phyloP scores from a whole-genome alignment of 805 yeast genomes.

The Candida ortonii region DNA sequence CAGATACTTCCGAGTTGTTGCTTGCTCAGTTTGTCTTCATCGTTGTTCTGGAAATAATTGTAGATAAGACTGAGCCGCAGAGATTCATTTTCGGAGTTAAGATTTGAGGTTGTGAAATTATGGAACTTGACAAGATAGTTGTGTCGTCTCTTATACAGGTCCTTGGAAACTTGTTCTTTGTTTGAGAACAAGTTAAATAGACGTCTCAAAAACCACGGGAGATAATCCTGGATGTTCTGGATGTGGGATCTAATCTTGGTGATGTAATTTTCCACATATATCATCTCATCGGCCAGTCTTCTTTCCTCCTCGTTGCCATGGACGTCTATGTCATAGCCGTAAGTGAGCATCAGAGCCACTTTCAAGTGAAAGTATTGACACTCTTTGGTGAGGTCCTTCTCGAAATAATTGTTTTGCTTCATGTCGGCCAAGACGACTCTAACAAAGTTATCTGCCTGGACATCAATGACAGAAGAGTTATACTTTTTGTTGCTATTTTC shows the following conservation, averaged over 20 bases:
- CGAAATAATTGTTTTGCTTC: slow-evolving; percentile 26
- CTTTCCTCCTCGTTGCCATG: slow-evolving; percentile 36
- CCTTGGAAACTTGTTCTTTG: slow-evolving; percentile 19
- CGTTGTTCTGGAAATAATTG: slow-evolving; percentile 21
- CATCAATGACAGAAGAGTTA: slow-evolving; percentile 36
- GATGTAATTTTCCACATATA: slow-evolving; percentile 54
- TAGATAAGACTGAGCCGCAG: slow-evolving; percentile 26
- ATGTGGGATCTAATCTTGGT: slow-evolving; percentile 56
- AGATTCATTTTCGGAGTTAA: slow-evolving; percentile 7
- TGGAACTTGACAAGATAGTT: slow-evolving; percentile 43
- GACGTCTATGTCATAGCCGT: slow-evolving; percentile 49
- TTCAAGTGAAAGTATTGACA: slow-evolving; percentile 51
- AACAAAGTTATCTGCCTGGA: slow-evolving; percentile 35
- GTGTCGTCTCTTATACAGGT: slow-evolving; percentile 44
- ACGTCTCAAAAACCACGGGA: slow-evolving; percentile 41
- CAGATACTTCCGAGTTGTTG: slow-evolving; percentile 58
- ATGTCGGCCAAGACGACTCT: slow-evolving; percentile 6
- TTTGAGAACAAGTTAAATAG: slow-evolving; percentile 16
- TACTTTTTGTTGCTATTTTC: slow-evolving; percentile 36
- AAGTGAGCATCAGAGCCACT: slow-evolving; percentile 49
- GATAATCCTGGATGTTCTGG: slow-evolving; percentile 52
- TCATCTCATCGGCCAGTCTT: slow-evolving; percentile 47
- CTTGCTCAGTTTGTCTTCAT: slow-evolving; percentile 25
- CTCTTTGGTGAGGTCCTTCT: slow-evolving; percentile 39
- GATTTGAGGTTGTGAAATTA: slow-evolving; percentile 26